Percentiles rank a stretch among this genome's conserved stretches.
These are phyloP conservation scores for Rhynchospora breviuscula DNA, from an alignment of 176 grass and related monocot genomes.

Conservation along the genomic window DNA sequence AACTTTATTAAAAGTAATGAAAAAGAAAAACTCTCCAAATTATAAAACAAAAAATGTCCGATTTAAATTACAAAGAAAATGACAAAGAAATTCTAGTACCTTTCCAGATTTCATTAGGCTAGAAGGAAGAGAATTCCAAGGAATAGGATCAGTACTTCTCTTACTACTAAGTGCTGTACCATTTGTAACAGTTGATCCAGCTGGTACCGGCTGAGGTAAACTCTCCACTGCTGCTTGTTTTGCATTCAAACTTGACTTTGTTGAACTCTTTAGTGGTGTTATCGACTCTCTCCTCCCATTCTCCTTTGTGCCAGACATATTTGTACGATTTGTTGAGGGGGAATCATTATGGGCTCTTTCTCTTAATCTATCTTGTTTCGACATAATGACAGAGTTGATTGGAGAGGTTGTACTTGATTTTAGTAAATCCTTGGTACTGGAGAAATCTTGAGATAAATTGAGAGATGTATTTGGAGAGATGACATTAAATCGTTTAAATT, in stretches of 20 bases:
- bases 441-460: constrained; percentile 26
- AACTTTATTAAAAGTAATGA: neutral
- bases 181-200: neutral
- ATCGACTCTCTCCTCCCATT: constrained; percentile 11
- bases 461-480: constrained; percentile 26
- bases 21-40: too few relatives aligned
- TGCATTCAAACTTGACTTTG: constrained; percentile 3
- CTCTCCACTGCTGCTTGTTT: constrained; percentile 7
- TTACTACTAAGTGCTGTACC: constrained; percentile 23
- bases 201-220: neutral
- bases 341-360: constrained; percentile 8
- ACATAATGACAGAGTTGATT: neutral
- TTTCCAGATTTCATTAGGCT: constrained; percentile 74
- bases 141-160: constrained; percentile 57
- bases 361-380: constrained; percentile 5
- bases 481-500: constrained; percentile 21
- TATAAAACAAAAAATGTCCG: too few relatives aligned
- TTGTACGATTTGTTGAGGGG: neutral
- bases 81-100: constrained; percentile 34
- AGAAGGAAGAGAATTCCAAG: constrained; percentile 87
- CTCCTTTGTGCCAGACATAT: constrained; percentile 12
- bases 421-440: neutral
- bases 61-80: neutral
- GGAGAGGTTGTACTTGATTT: neutral
- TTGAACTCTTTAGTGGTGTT: constrained; percentile 8